Conservation (phyloP, 2,329 filamentous ascomycete species). For the Colletotrichum agaves region DNA sequence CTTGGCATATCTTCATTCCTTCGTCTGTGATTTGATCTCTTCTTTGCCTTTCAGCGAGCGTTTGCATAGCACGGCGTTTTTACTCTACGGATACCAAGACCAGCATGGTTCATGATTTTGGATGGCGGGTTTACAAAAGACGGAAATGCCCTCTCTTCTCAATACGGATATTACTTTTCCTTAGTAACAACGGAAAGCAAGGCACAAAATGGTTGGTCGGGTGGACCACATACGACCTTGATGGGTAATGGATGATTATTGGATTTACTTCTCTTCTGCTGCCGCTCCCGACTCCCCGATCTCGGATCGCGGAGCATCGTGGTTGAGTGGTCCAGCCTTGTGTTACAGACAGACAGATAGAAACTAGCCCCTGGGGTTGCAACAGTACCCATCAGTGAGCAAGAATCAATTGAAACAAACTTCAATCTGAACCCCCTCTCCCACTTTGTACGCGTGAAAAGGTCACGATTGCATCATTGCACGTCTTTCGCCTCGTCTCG, state of each 20-base stretch:
- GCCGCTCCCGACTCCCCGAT: slow-evolving; percentile 32
- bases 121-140: slow-evolving; percentile 26
- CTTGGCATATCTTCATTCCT: slow-evolving; percentile 25
- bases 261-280: slow-evolving; percentile 34
- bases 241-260: slow-evolving; percentile 31
- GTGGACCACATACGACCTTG: slow-evolving; percentile 23
- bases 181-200: slow-evolving; percentile 29
- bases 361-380: slow-evolving; percentile 19
- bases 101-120: slow-evolving; percentile 33
- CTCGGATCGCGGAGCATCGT: slow-evolving; percentile 21
- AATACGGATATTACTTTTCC: slow-evolving; percentile 14
- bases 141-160: slow-evolving; percentile 35
- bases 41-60: slow-evolving; percentile 35
- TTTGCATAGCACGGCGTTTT: slow-evolving; percentile 45
- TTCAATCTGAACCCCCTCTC: slow-evolving; percentile 18
- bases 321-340: slow-evolving; percentile 35
- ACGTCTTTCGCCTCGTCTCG: slow-evolving; percentile 19
- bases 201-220: slow-evolving; percentile 13
- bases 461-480: slow-evolving; percentile 34
- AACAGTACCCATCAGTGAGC: slow-evolving; percentile 27
- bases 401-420: slow-evolving; percentile 34
- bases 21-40: slow-evolving; percentile 36
- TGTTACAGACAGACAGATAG: slow-evolving; percentile 38
- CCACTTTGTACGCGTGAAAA: slow-evolving; percentile 1
- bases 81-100: slow-evolving; percentile 41